Evolutionary conservation across 371 early-diverging fungal genomes (phyloP).

Genomic region (Actinomortierella wolfii): DNA sequence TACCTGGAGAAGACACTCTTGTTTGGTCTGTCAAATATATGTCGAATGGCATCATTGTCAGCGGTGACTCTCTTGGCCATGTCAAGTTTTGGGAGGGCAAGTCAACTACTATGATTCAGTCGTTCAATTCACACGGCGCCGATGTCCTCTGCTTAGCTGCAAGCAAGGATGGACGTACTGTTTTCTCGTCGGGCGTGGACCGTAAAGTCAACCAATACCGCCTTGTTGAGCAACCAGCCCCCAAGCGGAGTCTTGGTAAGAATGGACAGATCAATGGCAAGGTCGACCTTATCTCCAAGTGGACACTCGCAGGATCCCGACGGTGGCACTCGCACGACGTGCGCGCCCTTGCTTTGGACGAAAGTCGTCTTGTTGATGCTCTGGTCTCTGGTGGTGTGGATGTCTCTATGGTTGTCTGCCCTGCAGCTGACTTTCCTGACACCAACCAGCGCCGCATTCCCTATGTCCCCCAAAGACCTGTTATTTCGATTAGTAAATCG

Average conservation of each 20-base stretch:
- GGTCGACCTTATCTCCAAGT: conserved; percentile 48
- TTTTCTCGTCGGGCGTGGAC: conserved; percentile 92
- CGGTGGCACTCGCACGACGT: conserved; percentile 94
- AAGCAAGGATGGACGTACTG: conserved; percentile 63
- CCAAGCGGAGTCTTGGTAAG: conserved; percentile 25
- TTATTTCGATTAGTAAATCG: conserved; percentile 68
- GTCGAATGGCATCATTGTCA: conserved; percentile 75
- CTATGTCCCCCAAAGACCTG: conserved; percentile 78
- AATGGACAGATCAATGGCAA: conserved; percentile 34
- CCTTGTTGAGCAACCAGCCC: conserved; percentile 48
- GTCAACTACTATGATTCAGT: conserved; percentile 70
- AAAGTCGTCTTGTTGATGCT: conserved; percentile 60
- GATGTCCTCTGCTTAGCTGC: conserved; percentile 88
- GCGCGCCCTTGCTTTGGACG: conserved; percentile 78
- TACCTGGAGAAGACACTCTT: conserved; percentile 61
- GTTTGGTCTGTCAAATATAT: conserved; percentile 65
- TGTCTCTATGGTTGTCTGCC: conserved; percentile 71
- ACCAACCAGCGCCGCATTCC: conserved; percentile 72
- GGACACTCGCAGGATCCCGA: conserved; percentile 80
- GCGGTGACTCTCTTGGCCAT: conserved; percentile 90
- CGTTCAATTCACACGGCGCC: conserved; percentile 78
- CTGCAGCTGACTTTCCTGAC: conserved; percentile 68
- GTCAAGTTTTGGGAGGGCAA: conserved; percentile 87
- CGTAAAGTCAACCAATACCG: conserved; percentile 79
- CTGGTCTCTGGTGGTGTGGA: conserved; percentile 89